Conservation (phyloP, 192 early-diverging fungal species). For the Dimargaris xerosporica region DNA sequence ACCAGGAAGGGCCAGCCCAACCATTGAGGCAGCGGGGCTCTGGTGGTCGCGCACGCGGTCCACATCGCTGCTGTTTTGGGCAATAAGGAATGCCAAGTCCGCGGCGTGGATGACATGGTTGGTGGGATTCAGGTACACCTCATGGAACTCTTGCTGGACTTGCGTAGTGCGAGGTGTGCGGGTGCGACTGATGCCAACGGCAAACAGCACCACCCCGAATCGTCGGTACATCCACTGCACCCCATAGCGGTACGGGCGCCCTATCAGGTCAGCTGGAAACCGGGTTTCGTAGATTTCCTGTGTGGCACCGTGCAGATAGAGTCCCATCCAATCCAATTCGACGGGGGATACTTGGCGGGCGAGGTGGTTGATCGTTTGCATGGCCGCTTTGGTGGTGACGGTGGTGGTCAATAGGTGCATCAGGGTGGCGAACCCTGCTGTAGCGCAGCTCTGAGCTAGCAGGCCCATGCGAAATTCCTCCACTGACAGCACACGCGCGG, state of each 20-base stretch:
- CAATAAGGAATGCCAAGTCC: constrained; percentile 29
- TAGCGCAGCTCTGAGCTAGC: constrained; percentile 31
- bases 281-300: constrained; percentile 33
- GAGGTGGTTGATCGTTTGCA: constrained; percentile 21
- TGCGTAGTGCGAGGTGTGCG: constrained; percentile 11
- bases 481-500: constrained; percentile 21
- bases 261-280: constrained; percentile 20
- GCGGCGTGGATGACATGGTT: constrained; percentile 22
- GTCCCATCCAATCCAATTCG: constrained; percentile 19
- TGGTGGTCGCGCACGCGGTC: background rate
- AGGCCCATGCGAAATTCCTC: constrained; percentile 33
- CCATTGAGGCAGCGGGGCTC: no score
- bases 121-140: constrained; percentile 22
- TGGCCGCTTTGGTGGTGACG: constrained; percentile 16
- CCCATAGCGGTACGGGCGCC: constrained; percentile 25
- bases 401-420: constrained; percentile 27
- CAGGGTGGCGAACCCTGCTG: constrained; percentile 26
- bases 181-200: constrained; percentile 22
- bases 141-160: constrained; percentile 17
- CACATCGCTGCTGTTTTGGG: constrained; percentile 8
- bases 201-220: constrained; percentile 24
- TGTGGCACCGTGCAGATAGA: constrained; percentile 27
- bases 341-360: constrained; percentile 14
- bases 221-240: constrained; percentile 26
- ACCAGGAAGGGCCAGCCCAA: no score